phyloP scores from a whole-genome alignment of 345 rosid genomes.

The Camelina hispida region DNA sequence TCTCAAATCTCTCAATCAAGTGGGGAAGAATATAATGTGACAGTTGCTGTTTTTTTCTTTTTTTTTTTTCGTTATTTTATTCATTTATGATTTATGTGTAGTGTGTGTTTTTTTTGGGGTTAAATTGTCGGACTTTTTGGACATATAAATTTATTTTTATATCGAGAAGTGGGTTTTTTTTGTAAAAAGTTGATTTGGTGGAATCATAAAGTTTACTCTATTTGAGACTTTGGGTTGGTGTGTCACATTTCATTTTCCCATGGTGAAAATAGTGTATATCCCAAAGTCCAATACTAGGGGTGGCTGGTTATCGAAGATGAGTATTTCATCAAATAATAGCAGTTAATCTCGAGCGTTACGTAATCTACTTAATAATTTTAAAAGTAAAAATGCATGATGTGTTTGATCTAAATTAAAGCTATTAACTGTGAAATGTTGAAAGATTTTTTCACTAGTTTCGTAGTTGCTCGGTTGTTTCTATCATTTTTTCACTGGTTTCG shows the following conservation, averaged over 20 bases:
- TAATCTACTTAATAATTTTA: too few relatives aligned
- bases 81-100: neutral
- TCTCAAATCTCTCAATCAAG: constrained; percentile 39
- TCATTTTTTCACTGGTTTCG: too few relatives aligned
- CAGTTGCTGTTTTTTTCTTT: constrained; percentile 33
- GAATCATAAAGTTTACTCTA: neutral
- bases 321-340: too few relatives aligned
- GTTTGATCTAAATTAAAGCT: neutral
- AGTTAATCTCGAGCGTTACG: too few relatives aligned
- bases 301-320: too few relatives aligned
- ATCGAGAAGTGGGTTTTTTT: constrained; percentile 8
- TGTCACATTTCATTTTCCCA: neutral
- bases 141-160: neutral
- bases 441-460: too few relatives aligned
- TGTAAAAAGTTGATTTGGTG: neutral
- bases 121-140: constrained; percentile 28
- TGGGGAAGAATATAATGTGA: constrained; percentile 32
- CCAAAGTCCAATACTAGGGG: too few relatives aligned
- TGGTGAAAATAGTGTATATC: too few relatives aligned
- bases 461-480: too few relatives aligned
- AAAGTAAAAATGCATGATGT: too few relatives aligned
- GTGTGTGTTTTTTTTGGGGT: constrained; percentile 4
- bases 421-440: too few relatives aligned
- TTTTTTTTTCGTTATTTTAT: neutral
- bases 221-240: neutral